These are phyloP conservation scores for Phytophthora sp. DNA, from an alignment of 352 stramenopile genomes.

Conservation along the genomic window DNA sequence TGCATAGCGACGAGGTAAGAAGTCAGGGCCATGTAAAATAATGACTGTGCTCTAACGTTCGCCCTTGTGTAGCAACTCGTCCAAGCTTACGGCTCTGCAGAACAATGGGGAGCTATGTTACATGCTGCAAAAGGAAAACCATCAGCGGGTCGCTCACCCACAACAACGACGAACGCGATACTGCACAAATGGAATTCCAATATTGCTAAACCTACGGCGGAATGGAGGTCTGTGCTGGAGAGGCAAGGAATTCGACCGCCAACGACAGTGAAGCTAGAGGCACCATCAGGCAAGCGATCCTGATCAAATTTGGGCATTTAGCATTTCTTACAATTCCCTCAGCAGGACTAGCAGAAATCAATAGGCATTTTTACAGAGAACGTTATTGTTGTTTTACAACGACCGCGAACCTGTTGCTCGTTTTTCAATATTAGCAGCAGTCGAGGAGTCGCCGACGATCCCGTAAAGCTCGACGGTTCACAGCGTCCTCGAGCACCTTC, in stretches of 20 bases:
- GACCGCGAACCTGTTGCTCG: background rate
- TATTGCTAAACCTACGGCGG: conserved; percentile 31
- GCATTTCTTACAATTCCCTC: background rate
- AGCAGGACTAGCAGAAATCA: background rate
- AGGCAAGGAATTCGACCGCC: conserved; percentile 39
- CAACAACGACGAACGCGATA: conserved; percentile 8
- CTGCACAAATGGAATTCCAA: conserved; percentile 43
- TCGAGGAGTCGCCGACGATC: conserved; percentile 27
- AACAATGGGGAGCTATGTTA: conserved; percentile 35
- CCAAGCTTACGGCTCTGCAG: conserved; percentile 28
- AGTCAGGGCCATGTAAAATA: background rate
- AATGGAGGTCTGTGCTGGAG: conserved; percentile 37
- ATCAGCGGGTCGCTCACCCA: conserved; percentile 2
- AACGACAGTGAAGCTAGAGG: conserved; percentile 28
- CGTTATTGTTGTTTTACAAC: too few species aligned
- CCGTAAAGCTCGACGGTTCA: conserved; percentile 14
- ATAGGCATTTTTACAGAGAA: background rate
- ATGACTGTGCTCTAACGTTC: background rate
- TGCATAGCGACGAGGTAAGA: conserved; percentile 52
- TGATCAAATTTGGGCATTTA: background rate
- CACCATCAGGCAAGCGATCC: background rate
- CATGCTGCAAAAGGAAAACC: conserved; percentile 22
- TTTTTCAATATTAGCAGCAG: conserved; percentile 12
- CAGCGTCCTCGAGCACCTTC: background rate
- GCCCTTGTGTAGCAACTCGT: conserved; percentile 19